Evolutionary conservation across 2,329 filamentous ascomycete genomes (phyloP).

Genomic region (Rhexocercosporidium sp.): DNA sequence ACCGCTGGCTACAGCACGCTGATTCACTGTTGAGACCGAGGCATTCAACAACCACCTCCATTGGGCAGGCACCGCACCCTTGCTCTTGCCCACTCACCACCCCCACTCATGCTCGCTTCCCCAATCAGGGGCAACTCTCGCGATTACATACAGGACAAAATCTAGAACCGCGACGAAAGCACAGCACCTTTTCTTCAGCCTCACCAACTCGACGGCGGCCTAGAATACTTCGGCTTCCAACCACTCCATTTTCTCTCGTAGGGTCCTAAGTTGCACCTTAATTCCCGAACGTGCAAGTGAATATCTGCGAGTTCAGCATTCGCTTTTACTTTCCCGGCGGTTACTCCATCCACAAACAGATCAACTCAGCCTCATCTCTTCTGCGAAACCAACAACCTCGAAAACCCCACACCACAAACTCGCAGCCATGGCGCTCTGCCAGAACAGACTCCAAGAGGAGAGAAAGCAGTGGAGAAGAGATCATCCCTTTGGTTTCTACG

Average conservation of each 20-base stretch:
- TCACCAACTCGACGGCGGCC: conserved; percentile 13
- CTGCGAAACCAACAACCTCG: conserved; percentile 14
- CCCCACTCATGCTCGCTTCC: not conserved
- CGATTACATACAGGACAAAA: conserved; percentile 24
- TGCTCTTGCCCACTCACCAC: not conserved
- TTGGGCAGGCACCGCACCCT: not conserved
- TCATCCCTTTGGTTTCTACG: conserved; percentile 97
- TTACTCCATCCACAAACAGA: not conserved
- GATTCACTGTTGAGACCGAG: conserved; percentile 14
- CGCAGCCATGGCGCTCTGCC: conserved; percentile 78
- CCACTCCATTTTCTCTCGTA: not conserved
- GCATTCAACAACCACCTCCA: not conserved
- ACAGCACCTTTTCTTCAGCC: conserved; percentile 20
- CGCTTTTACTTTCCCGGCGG: not conserved
- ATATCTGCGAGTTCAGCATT: not conserved
- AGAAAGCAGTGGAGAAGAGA: conserved; percentile 96
- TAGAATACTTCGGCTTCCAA: not conserved
- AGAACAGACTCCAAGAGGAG: conserved; percentile 87
- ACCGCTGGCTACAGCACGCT: not conserved
- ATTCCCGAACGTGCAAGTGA: not conserved
- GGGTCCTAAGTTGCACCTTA: not conserved
- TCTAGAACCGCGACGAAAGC: conserved; percentile 13
- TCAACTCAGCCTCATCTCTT: conserved; percentile 24
- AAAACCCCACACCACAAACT: not conserved
- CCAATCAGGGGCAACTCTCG: conserved; percentile 8